phyloP scores from a whole-genome alignment of 768 basidiomycete species.

The Strobilomyces confusus region DNA sequence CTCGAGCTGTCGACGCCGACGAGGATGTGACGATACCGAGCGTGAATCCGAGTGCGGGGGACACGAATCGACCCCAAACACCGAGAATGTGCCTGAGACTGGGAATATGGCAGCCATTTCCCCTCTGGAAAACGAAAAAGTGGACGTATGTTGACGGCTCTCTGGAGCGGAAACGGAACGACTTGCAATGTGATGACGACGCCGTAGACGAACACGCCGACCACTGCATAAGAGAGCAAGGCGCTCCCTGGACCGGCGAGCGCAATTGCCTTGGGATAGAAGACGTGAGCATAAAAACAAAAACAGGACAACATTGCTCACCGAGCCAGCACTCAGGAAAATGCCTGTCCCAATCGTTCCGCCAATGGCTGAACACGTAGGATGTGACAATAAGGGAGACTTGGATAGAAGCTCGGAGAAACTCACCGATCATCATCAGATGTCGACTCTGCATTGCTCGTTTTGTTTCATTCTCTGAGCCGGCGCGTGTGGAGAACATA shows the following conservation, averaged over 20 bases:
- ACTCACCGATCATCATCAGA: constrained; percentile 40
- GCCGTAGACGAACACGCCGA: constrained; percentile 56
- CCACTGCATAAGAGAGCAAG: constrained; percentile 56
- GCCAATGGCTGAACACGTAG: constrained; percentile 40
- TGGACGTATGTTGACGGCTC: background rate
- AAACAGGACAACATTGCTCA: constrained; percentile 17
- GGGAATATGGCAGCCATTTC: constrained; percentile 67
- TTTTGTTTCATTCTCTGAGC: constrained; percentile 29
- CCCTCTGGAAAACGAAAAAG: constrained; percentile 34
- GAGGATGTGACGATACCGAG: constrained; percentile 35
- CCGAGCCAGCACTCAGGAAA: constrained; percentile 56
- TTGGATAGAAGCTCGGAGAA: background rate
- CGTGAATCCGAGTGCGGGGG: constrained; percentile 57
- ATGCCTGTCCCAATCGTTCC: constrained; percentile 61
- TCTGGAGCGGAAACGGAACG: background rate
- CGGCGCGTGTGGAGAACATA: constrained; percentile 8
- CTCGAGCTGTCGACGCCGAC: background rate
- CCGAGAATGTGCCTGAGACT: constrained; percentile 57
- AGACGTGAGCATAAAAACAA: background rate
- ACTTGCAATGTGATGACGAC: constrained; percentile 57
- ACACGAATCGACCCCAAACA: constrained; percentile 58
- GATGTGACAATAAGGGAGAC: background rate
- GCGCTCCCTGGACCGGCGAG: constrained; percentile 59
- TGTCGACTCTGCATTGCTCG: constrained; percentile 40
- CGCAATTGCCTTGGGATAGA: constrained; percentile 40